Evolutionary conservation across 148 eudicot genomes (phyloP), one percentile per base, ranked within the genome.

Genomic region (Rhododendron henanense): DNA sequence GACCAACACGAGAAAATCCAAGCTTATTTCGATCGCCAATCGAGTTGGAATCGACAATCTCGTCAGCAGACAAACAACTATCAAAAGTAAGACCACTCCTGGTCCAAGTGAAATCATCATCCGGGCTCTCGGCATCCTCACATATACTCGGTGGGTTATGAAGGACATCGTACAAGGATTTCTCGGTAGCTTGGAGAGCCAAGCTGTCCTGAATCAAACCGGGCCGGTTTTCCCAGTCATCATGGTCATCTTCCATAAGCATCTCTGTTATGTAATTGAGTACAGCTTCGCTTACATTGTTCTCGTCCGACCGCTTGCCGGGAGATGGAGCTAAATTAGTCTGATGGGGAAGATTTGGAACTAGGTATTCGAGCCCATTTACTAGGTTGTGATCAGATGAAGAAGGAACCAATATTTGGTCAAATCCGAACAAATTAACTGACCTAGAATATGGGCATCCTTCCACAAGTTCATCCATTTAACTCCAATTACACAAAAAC

Each of bases 171-270:
- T 89, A 92, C 84, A 93, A 85, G 18, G 94, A 90, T 86, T 94
- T 92, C 89, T 94, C 98, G 28, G 95, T 88, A 6, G 95, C 96
- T 86, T 95, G 94, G 35, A 95, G 89, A 82, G 94, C 96, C 80
- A 86, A 83, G 53, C 87, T 90, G 21, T 93, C 93, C 35, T 87
- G 87, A 21, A 85, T 86, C 91, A 90, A 85, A 18, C 92, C 88
- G 45, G 94, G 92, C 84, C 77, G 83, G 15, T 90, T 83, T 45
- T 90, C 91, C 86, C 92, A 86, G 77, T 90, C 92, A 77, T 93
- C 98, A 45, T 31, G 19, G 39, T 71, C 76, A 71, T 93, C 96
- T 82, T 90, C 90, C 89, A 92, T 85, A 61, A 94, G 92, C 92
- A 95, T 93, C 86, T 91, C 91, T 85, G 55, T 87, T 53, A 95